Base-by-base conservation (phyloP, 2,329 filamentous ascomycete species). In the Lizonia empirigonia region DNA sequence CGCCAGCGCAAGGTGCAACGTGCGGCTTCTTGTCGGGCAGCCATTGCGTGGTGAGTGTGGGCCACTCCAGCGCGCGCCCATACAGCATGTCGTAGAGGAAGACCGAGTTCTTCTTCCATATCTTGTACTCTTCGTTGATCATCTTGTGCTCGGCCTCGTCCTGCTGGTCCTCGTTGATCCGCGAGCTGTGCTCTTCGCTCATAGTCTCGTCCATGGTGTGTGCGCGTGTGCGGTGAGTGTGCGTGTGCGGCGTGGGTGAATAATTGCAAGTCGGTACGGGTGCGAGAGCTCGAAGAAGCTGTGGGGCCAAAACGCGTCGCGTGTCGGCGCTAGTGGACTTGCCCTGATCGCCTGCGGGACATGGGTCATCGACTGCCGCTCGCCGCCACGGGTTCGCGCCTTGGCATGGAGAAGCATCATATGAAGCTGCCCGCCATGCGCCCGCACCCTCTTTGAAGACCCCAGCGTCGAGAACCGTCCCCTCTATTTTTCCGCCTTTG, bases 91-190 rank as follows among this genome's bases (percentile, higher is more conserved):
- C 94, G 75, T 99, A 99, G 65, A 99, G 88, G 71, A 97, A 97
- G 3, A 94, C 92, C 60, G 90, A 91, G 77, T 99, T 99, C 81
- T 99, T 99, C 82, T 99, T 99, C 94, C 94, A 99, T 61, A 93
- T 97, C 76, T 99, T 99, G 84, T 99, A 99, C 74, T 99, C 94
- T 80, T 99, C 94, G 65, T 97, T 97, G 76, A 97, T 91, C 55
- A 96, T 81, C 76, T 95, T 91, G 76, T 95, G 88, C 69, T 90
- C 86, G 62, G 84, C 77, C 69, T 89, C 82, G 71, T 87, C 81
- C 22, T 89, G 86, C 52, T 89, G 86, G 44, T 90, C 88, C 51
- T 91, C 87, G 55, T 85, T 82, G 37, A 81, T 72, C 47, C 61
- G 64, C 32, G 59, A 55, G 41, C 70, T 66, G 62, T 67, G 44